Percentiles rank a stretch among this genome's conserved stretches.
phyloP scores from a whole-genome alignment of 2,329 filamentous ascomycete genomes.

The Ascochyta clinopodiicola region DNA sequence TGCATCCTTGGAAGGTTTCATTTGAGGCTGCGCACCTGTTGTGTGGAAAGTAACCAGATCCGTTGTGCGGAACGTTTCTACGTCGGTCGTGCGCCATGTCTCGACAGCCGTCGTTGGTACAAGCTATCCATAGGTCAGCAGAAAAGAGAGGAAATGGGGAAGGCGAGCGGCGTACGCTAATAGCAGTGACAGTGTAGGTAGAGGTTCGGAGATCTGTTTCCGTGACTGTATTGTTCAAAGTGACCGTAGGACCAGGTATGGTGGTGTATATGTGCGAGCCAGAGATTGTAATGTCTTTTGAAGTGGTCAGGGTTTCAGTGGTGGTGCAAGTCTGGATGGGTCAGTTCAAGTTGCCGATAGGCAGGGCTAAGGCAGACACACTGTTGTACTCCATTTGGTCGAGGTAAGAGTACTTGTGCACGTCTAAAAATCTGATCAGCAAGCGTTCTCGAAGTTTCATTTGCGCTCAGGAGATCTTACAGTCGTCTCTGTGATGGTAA shows the following conservation, averaged over 20 bases:
- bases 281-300: conserved; percentile 18
- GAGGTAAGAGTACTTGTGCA: conserved; percentile 14
- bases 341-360: not conserved
- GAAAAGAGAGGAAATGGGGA: not conserved
- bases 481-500: conserved; percentile 8
- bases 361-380: not conserved
- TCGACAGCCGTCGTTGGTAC: conserved; percentile 25
- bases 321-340: conserved; percentile 11
- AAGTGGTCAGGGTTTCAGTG: conserved; percentile 15
- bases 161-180: conserved; percentile 20
- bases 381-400: not conserved
- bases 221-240: conserved; percentile 11
- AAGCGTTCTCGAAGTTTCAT: too few relatives aligned
- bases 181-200: conserved; percentile 24
- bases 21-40: conserved; percentile 4
- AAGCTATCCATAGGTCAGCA: conserved; percentile 8
- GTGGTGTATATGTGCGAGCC: conserved; percentile 4
- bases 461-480: not conserved
- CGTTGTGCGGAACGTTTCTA: conserved; percentile 20
- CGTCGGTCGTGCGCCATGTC: conserved; percentile 17
- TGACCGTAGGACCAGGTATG: conserved; percentile 8
- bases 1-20: not conserved
- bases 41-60: conserved; percentile 14
- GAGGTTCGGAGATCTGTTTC: not conserved
- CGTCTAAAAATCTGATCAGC: not conserved